Percentiles rank a stretch among this genome's conserved stretches.
Evolutionary conservation across 2,329 filamentous ascomycete genomes (phyloP).

Genomic region (Pseudogymnoascus sp.): DNA sequence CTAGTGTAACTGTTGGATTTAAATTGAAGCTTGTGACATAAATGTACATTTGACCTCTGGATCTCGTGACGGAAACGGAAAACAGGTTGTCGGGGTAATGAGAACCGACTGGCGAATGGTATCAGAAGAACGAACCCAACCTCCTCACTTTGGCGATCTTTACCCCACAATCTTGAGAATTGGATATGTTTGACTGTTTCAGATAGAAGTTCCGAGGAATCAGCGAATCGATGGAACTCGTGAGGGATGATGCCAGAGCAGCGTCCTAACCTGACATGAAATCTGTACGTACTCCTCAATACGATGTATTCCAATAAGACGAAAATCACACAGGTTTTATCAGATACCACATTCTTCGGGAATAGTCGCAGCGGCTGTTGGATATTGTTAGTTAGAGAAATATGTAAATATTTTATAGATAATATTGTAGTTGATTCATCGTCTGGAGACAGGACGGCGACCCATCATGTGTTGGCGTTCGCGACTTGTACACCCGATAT

Average conservation of each 20-base stretch:
- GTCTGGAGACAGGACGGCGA: background rate
- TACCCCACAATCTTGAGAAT: background rate
- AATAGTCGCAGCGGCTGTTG: background rate
- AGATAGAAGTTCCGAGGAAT: background rate
- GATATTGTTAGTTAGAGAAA: background rate
- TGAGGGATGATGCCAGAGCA: background rate
- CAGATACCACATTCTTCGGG: background rate
- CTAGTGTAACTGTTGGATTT: background rate
- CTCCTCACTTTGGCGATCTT: background rate
- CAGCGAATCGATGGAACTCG: background rate
- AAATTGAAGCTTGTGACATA: background rate
- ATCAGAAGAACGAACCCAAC: background rate
- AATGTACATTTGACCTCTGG: background rate
- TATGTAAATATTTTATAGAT: background rate
- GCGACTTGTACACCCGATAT: background rate
- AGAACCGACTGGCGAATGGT: constrained; percentile 1
- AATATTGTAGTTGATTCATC: background rate
- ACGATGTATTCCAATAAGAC: background rate
- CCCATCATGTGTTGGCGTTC: background rate
- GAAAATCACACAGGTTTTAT: background rate
- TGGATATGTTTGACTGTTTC: background rate
- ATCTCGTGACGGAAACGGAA: constrained; percentile 1
- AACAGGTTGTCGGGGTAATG: constrained; percentile 6
- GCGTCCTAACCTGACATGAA: background rate
- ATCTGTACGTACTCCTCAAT: background rate